Base-by-base conservation (phyloP, 768 basidiomycete species). In the Atractiella rhizophila region DNA sequence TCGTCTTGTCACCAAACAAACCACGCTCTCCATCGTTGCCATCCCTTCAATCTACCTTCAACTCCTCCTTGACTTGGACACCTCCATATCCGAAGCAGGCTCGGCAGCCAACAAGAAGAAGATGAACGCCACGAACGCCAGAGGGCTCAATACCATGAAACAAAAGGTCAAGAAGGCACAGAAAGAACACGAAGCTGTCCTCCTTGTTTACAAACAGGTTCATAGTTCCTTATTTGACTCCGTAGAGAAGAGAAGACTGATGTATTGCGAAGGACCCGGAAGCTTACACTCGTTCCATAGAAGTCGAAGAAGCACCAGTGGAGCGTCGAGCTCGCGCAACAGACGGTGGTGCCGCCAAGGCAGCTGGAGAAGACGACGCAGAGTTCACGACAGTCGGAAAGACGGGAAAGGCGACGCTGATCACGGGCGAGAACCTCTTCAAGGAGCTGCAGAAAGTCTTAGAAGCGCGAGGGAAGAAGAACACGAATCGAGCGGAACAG, bases 131-230 rank as follows among this genome's bases (percentile, higher is more conserved):
- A 75, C 69, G 47, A 86, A 86, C 53, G 79, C 83, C 29, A 85
- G 80, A 54, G 82, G 85, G 2, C 67, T 96, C 49, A 94, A 82
- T 39, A 77, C 78, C n/a, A 77, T 94, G 74, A 94, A 86, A 62
- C 88, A 96, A 62, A 91, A 86, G 59, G 67, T 94, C 41, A 86
- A 78, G 64, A 96, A 86, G 63, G 68, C 76, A 9, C 52, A 66
- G 41, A 88, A 85, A 59, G 91, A 96, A 57, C 69, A 80, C 56
- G 91, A 94, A 61, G 60, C 58, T 10, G 75, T 80, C 49, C 59
- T 86, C 30, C 72, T 71, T 56, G 69, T 68, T 44, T 94, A 73
- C 62, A 74, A 76, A 54, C 67, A 70, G 57, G 85, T 83, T 52
- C 49, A 69, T 56, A 15, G 20, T n/a, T 29, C 8, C 20, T 33